phyloP scores from a whole-genome alignment of 306 rosid species.

The Quillaja saponaria region DNA sequence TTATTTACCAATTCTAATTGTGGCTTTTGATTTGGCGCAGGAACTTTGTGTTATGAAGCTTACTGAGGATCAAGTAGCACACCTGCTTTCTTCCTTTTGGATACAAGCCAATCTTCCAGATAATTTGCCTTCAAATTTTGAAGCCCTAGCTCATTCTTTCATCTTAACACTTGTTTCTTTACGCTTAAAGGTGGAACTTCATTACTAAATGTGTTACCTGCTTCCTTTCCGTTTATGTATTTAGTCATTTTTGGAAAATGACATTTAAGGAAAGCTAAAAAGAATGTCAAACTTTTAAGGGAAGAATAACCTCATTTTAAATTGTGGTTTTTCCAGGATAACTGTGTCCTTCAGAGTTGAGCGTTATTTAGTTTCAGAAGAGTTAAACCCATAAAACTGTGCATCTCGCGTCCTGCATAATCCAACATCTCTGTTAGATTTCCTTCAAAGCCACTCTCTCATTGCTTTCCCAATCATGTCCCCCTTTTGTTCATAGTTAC shows the following conservation, averaged over 20 bases:
- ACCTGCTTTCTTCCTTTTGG: slow-evolving; percentile 92
- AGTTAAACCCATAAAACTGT: too few species aligned
- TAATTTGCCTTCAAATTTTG: slow-evolving; percentile 84
- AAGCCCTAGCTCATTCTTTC: slow-evolving; percentile 83
- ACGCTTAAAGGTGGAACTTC: slow-evolving; percentile 63
- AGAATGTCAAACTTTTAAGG: too few species aligned
- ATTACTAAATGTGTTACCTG: neutral
- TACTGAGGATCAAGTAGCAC: slow-evolving; percentile 82
- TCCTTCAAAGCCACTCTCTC: too few species aligned
- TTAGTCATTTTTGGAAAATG: too few species aligned
- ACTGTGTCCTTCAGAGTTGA: too few species aligned
- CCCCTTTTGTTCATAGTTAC: slow-evolving; percentile 1
- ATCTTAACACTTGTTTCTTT: slow-evolving; percentile 63
- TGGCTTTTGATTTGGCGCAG: slow-evolving; percentile 50
- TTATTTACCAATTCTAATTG: slow-evolving; percentile 17
- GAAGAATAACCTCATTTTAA: too few species aligned
- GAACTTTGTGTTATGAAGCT: slow-evolving; percentile 78
- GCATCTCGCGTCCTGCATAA: too few species aligned
- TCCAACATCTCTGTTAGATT: too few species aligned
- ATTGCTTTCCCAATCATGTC: too few species aligned
- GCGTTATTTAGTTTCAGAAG: too few species aligned
- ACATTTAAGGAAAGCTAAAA: too few species aligned
- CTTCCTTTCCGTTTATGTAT: neutral
- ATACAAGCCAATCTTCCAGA: slow-evolving; percentile 78
- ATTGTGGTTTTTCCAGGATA: too few species aligned